Conservation (phyloP, 768 basidiomycete genomes). For the Lyophyllum atratum region DNA sequence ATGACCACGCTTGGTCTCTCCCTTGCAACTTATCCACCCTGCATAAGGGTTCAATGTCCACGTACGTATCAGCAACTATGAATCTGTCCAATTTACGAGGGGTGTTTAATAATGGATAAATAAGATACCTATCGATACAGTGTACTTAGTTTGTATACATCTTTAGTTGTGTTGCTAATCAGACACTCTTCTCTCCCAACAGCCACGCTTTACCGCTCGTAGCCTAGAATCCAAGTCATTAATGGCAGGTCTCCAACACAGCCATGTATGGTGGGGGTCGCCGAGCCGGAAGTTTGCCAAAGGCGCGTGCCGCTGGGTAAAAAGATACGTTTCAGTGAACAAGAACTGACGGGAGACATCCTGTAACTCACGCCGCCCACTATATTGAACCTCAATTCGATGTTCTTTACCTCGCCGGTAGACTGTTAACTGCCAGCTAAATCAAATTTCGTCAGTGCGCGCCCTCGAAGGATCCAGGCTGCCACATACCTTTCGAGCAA, state of each 20-base stretch:
- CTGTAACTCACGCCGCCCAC: slow-evolving; percentile 57
- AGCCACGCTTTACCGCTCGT: neutral
- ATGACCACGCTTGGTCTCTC: too few relatives aligned
- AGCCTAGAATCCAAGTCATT: slow-evolving; percentile 2
- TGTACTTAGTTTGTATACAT: too few relatives aligned
- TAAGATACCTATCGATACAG: neutral
- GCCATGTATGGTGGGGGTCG: slow-evolving; percentile 69
- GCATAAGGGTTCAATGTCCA: neutral
- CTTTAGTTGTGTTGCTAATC: neutral
- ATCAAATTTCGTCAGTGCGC: slow-evolving; percentile 6
- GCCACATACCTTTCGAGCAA: slow-evolving; percentile 62
- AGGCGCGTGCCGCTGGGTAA: slow-evolving; percentile 51
- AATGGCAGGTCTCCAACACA: slow-evolving; percentile 49
- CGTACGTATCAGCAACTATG: too few relatives aligned
- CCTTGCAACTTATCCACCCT: neutral
- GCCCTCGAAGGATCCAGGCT: neutral
- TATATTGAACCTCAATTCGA: slow-evolving; percentile 72
- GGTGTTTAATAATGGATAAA: neutral
- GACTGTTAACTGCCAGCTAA: slow-evolving; percentile 68
- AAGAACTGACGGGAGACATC: neutral
- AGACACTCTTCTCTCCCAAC: neutral
- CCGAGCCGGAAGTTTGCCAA: slow-evolving; percentile 45
- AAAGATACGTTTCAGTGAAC: slow-evolving; percentile 5
- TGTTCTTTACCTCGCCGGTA: slow-evolving; percentile 62
- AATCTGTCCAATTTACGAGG: too few relatives aligned